Base-by-base conservation (phyloP, 1,284 basidiomycete species). In the Bjerkandera adusta region DNA sequence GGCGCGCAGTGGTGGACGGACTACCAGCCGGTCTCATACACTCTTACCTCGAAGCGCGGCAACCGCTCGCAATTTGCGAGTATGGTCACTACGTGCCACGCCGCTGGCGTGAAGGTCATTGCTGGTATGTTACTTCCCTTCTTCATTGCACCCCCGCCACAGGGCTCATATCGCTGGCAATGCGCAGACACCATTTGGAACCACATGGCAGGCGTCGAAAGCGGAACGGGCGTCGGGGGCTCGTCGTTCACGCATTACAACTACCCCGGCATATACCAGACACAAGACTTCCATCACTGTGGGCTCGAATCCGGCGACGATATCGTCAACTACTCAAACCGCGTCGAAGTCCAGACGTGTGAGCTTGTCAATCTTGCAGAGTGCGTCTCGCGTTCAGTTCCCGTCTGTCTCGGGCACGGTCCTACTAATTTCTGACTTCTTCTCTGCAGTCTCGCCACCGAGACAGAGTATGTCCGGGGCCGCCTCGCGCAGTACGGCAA, bases 1-100 rank as follows among this genome's bases (percentile, higher is more conserved):
- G 80, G 81, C 5, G 18, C 60, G 5, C 70, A 81, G 56, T 84
- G 82, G 81, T 84, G 81, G 81, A 83, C 81, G 1, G 81, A 83
- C 57, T 84, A 85, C 56, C 82, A 85, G 53, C 78, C 80, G 3
- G 81, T 83, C 2, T 82, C 81, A 0, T 83, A 83, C 57, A 81
- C 47, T 24, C 57, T 83, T 39, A 77, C 71, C 1, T 80, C 77
- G 2, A 83, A 83, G 58, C 76, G 77, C 2, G 82, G 81, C 5
- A 68, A 76, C 50, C 68, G 76, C 13, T 39, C 59, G 1, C 77
- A 81, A 51, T 81, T 75, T 55, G 65, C 55, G 30, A 78, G 73
- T 54, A 85, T 84, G 81, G 66, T 82, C 33, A 54, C 56, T 1
- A 68, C 76, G 3, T 86, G 82, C 57, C 81, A 83, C 57, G 61